These are phyloP conservation scores for Centaurea solstitialis DNA, from an alignment of 129 eudicot species.

Conservation along the genomic window DNA sequence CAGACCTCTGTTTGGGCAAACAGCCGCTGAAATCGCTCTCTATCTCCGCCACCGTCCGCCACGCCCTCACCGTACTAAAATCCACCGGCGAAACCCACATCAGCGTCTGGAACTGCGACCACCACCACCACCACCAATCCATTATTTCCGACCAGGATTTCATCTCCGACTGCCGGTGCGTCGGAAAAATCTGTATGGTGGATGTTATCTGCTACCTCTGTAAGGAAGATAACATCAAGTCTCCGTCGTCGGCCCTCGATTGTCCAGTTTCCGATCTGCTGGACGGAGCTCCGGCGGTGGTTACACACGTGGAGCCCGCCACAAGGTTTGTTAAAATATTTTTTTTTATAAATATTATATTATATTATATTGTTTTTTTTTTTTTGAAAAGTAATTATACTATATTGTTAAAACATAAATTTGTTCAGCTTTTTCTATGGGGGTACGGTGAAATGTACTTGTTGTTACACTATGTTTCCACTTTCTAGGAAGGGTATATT, in stretches of 20 bases:
- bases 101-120: slow-evolving; percentile 75
- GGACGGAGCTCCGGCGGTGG: slow-evolving; percentile 24
- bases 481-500: no score
- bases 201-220: slow-evolving; percentile 74
- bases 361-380: no score
- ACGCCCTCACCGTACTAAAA: slow-evolving; percentile 64
- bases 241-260: slow-evolving; percentile 60
- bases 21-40: slow-evolving; percentile 72
- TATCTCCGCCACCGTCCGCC: slow-evolving; percentile 54
- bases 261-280: slow-evolving; percentile 73
- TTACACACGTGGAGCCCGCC: slow-evolving; percentile 77
- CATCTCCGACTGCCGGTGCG: slow-evolving; percentile 46
- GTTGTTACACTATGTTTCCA: no score
- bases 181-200: slow-evolving; percentile 84
- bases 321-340: slow-evolving; percentile 55
- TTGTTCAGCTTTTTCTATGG: no score
- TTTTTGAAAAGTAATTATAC: no score
- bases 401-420: no score
- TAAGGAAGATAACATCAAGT: slow-evolving; percentile 44
- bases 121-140: slow-evolving; percentile 10
- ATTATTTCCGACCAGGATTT: background rate
- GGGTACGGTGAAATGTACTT: no score
- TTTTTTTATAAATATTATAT: no score
- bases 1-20: slow-evolving; percentile 91
- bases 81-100: slow-evolving; percentile 51